Evolutionary conservation across 2,329 filamentous ascomycete genomes (phyloP), one percentile per base, ranked within the genome.

Genomic region (Fusarium floridanum): DNA sequence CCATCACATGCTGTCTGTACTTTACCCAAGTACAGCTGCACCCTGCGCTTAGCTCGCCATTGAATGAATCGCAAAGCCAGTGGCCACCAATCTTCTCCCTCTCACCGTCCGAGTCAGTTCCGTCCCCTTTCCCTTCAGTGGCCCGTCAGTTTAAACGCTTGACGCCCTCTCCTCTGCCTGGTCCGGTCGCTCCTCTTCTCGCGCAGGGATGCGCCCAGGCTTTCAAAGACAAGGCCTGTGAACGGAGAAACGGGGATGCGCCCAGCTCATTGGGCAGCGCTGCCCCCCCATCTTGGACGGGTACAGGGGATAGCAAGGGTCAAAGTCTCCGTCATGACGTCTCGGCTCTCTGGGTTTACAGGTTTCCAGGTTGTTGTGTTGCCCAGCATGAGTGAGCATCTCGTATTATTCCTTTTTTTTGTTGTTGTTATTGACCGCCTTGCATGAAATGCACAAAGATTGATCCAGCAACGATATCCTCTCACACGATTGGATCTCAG

Each of bases 211-310:
- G 27, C 48, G 48, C 48, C 24, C 48, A 53, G 48, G 45, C 43
- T 27, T 16, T 22, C 12, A 34, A 48, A 27, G 22, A 27, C 8
- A 27, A 48, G 22, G 11, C 11, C 43, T 48, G 60, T 61, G 29
- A 57, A 48, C 43, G 48, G 32, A 56, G 29, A 29, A 64, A 62
- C 61, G 60, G 66, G 60, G 50, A 75, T 75, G 17, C 29, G 41
- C 65, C 65, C 53, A 77, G 73, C 64, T 71, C 66, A 77, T 77
- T 77, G 66, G 71, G 61, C 71, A 72, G 66, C 60, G 48, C 29
- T 32, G 29, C 29, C 9, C 29, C 45, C 45, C 32, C 53, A 39
- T 39, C 32, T 34, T 37, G n/a, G 32, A 32, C 48, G 48, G 48
- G 48, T 17, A 53, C 48, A 32, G 48, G 48, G 48, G 43, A 37